Percentiles rank a stretch among this genome's conserved stretches.
These are phyloP conservation scores for Dactylellina drechsleri DNA, from an alignment of 2,329 filamentous ascomycete genomes.

Conservation along the genomic window DNA sequence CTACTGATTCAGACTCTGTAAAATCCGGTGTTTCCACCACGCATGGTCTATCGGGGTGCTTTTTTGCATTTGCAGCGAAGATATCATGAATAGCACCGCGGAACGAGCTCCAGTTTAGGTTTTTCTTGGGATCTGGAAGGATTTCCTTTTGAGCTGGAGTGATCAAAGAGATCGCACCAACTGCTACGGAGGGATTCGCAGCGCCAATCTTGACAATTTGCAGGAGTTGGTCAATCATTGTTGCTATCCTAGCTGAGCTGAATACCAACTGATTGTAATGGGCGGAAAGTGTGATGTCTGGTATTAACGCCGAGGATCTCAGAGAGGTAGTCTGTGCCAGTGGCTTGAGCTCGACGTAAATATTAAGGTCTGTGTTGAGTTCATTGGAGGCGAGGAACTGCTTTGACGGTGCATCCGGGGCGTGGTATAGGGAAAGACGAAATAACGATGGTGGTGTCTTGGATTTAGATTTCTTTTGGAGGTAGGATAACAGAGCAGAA, in stretches of 20 bases:
- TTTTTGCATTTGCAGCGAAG: slow-evolving; percentile 73
- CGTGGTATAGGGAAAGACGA: slow-evolving; percentile 65
- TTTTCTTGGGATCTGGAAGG: slow-evolving; percentile 73
- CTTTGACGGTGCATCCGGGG: slow-evolving; percentile 60
- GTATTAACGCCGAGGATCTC: slow-evolving; percentile 59
- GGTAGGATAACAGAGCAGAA: slow-evolving; percentile 61
- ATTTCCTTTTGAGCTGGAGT: slow-evolving; percentile 57
- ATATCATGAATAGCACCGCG: slow-evolving; percentile 75
- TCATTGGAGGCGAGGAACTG: slow-evolving; percentile 58
- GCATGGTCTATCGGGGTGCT: slow-evolving; percentile 74
- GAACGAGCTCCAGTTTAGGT: slow-evolving; percentile 75
- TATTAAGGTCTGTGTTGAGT: slow-evolving; percentile 57
- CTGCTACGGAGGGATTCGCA: slow-evolving; percentile 61
- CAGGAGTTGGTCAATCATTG: slow-evolving; percentile 63
- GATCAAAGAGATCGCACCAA: slow-evolving; percentile 64
- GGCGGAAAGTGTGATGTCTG: slow-evolving; percentile 62
- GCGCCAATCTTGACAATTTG: slow-evolving; percentile 63
- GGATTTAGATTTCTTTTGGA: slow-evolving; percentile 62
- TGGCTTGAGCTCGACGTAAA: slow-evolving; percentile 57
- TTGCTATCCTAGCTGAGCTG: slow-evolving; percentile 63
- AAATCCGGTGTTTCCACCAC: slow-evolving; percentile 73
- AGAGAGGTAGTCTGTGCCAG: slow-evolving; percentile 53
- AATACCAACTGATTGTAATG: slow-evolving; percentile 65
- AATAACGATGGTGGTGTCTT: slow-evolving; percentile 63
- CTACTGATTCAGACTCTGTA: slow-evolving; percentile 63